A percentile compares a stretch with the other conserved stretches of the same genome.
Evolutionary conservation across 345 rosid species (phyloP).

Genomic region (Geranium rotundifolium): DNA sequence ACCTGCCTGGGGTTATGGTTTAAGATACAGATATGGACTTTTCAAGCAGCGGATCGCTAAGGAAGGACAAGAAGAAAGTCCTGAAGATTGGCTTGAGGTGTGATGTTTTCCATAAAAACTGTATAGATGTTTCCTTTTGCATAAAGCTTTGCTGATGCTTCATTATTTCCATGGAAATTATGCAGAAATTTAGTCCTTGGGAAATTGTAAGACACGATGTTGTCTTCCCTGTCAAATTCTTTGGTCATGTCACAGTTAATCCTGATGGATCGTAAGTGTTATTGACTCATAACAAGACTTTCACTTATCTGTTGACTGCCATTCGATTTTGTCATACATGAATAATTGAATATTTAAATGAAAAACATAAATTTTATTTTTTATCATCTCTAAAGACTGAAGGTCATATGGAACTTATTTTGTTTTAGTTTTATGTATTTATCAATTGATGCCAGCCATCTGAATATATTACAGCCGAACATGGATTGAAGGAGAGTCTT

Average conservation of each 20-base stretch:
- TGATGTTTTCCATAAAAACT: conserved; percentile 5
- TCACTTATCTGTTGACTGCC: neutral
- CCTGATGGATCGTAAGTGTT: conserved; percentile 80
- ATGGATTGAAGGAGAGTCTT: conserved; percentile 81
- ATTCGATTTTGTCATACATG: neutral
- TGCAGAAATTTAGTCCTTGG: conserved; percentile 99
- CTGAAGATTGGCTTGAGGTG: conserved; percentile 99
- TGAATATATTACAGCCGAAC: conserved; percentile 44
- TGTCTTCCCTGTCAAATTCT: conserved; percentile 77
- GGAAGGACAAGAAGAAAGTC: conserved; percentile 87
- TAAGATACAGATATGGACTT: conserved; percentile 87
- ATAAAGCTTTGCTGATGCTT: conserved; percentile 8
- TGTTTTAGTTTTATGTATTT: conserved; percentile 2
- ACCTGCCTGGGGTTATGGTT: conserved; percentile 99
- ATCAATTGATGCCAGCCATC: conserved; percentile 5
- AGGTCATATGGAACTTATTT: conserved; percentile 3
- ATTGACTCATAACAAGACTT: neutral
- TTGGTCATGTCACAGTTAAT: conserved; percentile 59
- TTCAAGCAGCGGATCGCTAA: conserved; percentile 76
- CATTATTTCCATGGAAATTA: conserved; percentile 14
- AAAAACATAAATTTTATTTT: neutral
- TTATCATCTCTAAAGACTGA: neutral
- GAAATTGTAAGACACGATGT: conserved; percentile 92
- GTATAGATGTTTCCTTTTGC: neutral
- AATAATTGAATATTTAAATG: no score